Percentiles rank a stretch among this genome's conserved stretches.
Evolutionary conservation across 148 eudicot genomes (phyloP).

Genomic region (Simmondsia chinensis): DNA sequence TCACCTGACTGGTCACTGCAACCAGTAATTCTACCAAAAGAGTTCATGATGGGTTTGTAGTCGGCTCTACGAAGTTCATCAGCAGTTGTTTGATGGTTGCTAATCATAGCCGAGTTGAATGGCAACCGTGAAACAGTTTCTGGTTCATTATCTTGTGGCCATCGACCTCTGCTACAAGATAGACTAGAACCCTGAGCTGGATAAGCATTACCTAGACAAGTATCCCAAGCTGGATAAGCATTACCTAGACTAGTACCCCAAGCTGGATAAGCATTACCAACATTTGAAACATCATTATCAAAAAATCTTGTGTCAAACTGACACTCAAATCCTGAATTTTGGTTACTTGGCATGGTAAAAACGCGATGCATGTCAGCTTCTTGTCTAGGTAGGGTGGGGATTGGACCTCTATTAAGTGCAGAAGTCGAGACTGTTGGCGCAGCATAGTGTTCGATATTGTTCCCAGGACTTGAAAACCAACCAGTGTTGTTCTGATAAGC

Average conservation of each 20-base stretch:
- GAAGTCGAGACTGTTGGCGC: neutral
- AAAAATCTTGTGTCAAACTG: neutral
- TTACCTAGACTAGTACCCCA: neutral
- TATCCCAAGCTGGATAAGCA: neutral
- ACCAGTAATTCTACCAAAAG: neutral
- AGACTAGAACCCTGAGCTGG: no score
- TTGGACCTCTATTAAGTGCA: neutral
- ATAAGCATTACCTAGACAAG: neutral
- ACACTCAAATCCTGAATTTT: neutral
- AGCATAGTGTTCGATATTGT: neutral
- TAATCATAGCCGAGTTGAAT: slow-evolving; percentile 12
- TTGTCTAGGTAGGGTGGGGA: neutral
- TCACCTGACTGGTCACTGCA: slow-evolving; percentile 12
- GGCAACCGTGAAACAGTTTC: slow-evolving; percentile 2
- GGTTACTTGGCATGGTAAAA: slow-evolving; percentile 4
- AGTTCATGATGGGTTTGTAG: neutral
- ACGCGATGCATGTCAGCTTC: slow-evolving; percentile 4
- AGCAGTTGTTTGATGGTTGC: slow-evolving; percentile 14
- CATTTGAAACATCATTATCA: neutral
- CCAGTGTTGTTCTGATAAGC: slow-evolving; percentile 2
- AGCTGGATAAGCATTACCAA: neutral
- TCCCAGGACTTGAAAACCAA: slow-evolving; percentile 1
- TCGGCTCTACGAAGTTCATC: neutral
- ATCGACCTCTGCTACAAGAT: no score
- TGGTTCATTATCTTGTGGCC: neutral